Percentiles rank a stretch among this genome's conserved stretches.
phyloP scores from a whole-genome alignment of 192 early-diverging fungal genomes.

The Oehlia diaphana region DNA sequence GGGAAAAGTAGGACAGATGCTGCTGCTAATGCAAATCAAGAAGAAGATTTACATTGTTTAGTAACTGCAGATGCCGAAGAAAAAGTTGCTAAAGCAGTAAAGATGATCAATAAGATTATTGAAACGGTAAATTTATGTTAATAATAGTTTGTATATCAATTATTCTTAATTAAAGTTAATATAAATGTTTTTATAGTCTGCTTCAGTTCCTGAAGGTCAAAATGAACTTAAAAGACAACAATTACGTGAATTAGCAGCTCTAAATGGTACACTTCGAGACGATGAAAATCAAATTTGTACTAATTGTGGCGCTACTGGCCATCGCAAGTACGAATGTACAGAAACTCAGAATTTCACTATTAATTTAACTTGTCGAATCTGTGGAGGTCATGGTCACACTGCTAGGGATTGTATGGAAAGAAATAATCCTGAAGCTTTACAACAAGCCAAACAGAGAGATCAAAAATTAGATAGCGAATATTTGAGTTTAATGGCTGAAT shows the following conservation, averaged over 20 bases:
- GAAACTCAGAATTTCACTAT: conserved; percentile 85
- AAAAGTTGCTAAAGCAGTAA: conserved; percentile 81
- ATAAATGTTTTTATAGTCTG: conserved; percentile 45
- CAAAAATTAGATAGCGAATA: conserved; percentile 90
- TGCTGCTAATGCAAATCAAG: conserved; percentile 54
- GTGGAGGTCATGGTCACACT: conserved; percentile 87
- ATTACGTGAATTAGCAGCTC: conserved; percentile 88
- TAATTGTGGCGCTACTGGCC: conserved; percentile 90
- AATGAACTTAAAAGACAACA: conserved; percentile 96
- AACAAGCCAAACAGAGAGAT: conserved; percentile 74
- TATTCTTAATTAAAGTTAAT: too few species aligned
- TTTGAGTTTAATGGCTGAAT: conserved; percentile 90
- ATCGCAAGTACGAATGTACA: conserved; percentile 90
- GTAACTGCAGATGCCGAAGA: conserved; percentile 88
- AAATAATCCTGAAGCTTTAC: conserved; percentile 78
- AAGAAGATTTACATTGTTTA: conserved; percentile 89
- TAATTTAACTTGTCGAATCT: conserved; percentile 85
- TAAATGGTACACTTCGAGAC: conserved; percentile 96
- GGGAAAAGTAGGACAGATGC: conserved; percentile 69
- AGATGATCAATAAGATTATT: conserved; percentile 90
- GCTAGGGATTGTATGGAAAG: conserved; percentile 89
- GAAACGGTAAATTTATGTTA: conserved; percentile 66
- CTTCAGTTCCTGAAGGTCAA: conserved; percentile 90
- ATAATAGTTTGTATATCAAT: not conserved
- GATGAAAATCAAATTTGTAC: conserved; percentile 93